A percentile compares a stretch with the other conserved stretches of the same genome.
Evolutionary conservation across 2,329 filamentous ascomycete species (phyloP).

Genomic region (Microdochium paspali): DNA sequence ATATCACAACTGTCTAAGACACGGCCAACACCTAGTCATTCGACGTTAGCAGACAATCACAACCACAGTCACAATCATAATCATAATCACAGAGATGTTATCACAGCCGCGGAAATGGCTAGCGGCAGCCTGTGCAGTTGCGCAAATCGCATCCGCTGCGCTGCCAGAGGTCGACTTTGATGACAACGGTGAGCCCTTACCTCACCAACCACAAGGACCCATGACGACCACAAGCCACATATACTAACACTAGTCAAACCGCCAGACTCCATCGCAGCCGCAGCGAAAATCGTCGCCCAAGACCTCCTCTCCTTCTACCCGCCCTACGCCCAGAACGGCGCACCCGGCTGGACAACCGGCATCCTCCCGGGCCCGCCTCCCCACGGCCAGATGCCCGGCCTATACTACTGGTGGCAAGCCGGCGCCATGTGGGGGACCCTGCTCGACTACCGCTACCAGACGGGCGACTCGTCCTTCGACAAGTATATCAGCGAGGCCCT

Average conservation of each 20-base stretch:
- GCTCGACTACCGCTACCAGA: slow-evolving; percentile 43
- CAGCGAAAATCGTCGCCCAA: slow-evolving; percentile 15
- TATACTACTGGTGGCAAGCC: slow-evolving; percentile 46
- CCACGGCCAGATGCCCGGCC: slow-evolving; percentile 1
- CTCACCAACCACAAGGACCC: background rate
- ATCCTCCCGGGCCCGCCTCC: slow-evolving; percentile 9
- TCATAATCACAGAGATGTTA: too few species aligned
- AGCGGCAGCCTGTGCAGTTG: background rate
- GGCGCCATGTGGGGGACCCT: slow-evolving; percentile 37
- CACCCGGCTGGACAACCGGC: slow-evolving; percentile 10
- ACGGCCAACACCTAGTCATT: too few species aligned
- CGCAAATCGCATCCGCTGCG: background rate
- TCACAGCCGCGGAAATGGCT: too few species aligned
- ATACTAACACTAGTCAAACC: background rate
- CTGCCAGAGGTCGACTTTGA: background rate
- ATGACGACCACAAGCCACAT: background rate
- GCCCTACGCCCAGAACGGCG: slow-evolving; percentile 11
- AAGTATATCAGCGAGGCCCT: slow-evolving; percentile 31
- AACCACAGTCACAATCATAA: too few species aligned
- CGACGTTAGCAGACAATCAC: too few species aligned
- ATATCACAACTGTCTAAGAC: too few species aligned
- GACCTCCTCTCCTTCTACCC: slow-evolving; percentile 15
- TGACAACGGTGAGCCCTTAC: background rate
- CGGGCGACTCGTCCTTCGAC: slow-evolving; percentile 39
- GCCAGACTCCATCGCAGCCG: slow-evolving; percentile 16